Base-by-base conservation (phyloP, 2,329 filamentous ascomycete species). In the Aureobasidium sp. region DNA sequence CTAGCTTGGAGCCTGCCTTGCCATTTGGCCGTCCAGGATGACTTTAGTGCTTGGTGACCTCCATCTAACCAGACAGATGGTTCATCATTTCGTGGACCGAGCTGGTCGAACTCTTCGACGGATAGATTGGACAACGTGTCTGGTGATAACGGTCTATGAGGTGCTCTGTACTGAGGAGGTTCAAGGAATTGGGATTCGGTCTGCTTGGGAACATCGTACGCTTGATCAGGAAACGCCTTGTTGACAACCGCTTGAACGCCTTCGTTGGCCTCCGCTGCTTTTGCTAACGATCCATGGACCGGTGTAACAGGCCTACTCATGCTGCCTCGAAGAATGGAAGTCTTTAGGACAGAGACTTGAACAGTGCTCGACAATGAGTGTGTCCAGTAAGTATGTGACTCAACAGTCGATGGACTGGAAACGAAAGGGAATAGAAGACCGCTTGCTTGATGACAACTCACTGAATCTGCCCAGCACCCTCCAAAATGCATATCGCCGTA, bases 71-170 rank as follows among this genome's bases (percentile, higher is more conserved):
- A 57, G 8, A 45, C 25, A 19, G 43, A 58, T 15, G 55, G 55
- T 29, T 55, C 27, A 15, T 42, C 21, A 19, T 51, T 46, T 11
- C 55, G 50, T 27, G 62, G 46, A 63, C 57, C 60, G 13, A 70
- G 62, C 33, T 69, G 68, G 25, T 71, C 67, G 42, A 67, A 70
- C 15, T 72, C 71, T 15, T 73, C 71, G 9, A 62, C 60, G 1
- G 68, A 69, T 5, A 71, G 61, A 11, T 73, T 74, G 3, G 76
- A 76, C 5, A 77, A 68, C 0, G 77, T 74, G 61, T 76, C 77
- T 15, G 74, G 71, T 1, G 79, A 77, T 0, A 75, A 59, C 6
- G 74, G 71, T 50, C 75, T 71, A 23, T 69, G 67, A 17, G 51
- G 51, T 2, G 68, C 64, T 8, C 66, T 46, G 13, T 57, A 19